Conservation (phyloP, 306 rosid genomes). For the Acacia crassicarpa region DNA sequence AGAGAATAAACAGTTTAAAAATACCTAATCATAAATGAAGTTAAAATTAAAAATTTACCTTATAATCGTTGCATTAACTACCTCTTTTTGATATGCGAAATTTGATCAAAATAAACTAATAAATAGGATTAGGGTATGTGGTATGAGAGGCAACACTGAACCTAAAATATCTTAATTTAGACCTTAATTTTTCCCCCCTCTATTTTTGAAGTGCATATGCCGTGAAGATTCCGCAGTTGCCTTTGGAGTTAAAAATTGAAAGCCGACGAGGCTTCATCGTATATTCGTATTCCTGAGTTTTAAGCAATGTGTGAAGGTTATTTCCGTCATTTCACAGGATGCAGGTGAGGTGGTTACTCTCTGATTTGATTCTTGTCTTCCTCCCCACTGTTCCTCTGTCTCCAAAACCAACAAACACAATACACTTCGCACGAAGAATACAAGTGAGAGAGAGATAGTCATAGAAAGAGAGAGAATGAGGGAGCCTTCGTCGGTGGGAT, state of each 20-base stretch:
- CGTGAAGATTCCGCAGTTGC: neutral
- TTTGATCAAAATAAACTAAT: too few relatives aligned
- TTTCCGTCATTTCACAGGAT: slow-evolving; percentile 20
- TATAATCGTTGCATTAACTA: too few relatives aligned
- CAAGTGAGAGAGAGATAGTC: neutral
- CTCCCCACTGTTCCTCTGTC: slow-evolving; percentile 41
- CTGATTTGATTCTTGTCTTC: slow-evolving; percentile 56
- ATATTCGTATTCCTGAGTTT: neutral
- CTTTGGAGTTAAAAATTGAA: neutral
- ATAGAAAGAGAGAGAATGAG: slow-evolving; percentile 32
- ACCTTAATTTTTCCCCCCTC: too few relatives aligned
- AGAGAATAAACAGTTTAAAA: too few relatives aligned
- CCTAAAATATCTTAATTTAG: too few relatives aligned
- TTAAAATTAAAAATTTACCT: too few relatives aligned
- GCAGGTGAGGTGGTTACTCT: slow-evolving; percentile 39
- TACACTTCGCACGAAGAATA: neutral
- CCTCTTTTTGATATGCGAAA: too few relatives aligned
- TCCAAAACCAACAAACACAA: slow-evolving; percentile 13
- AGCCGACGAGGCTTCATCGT: neutral
- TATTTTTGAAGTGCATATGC: neutral
- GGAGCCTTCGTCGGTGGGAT: slow-evolving; percentile 47
- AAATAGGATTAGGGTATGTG: too few relatives aligned
- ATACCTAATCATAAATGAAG: too few relatives aligned
- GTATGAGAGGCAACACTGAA: too few relatives aligned
- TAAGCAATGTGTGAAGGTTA: slow-evolving; percentile 8